A percentile compares a stretch with the other conserved stretches of the same genome.
Evolutionary conservation across 768 basidiomycete genomes (phyloP).

Genomic region (Cystofilobasidium capitatum): DNA sequence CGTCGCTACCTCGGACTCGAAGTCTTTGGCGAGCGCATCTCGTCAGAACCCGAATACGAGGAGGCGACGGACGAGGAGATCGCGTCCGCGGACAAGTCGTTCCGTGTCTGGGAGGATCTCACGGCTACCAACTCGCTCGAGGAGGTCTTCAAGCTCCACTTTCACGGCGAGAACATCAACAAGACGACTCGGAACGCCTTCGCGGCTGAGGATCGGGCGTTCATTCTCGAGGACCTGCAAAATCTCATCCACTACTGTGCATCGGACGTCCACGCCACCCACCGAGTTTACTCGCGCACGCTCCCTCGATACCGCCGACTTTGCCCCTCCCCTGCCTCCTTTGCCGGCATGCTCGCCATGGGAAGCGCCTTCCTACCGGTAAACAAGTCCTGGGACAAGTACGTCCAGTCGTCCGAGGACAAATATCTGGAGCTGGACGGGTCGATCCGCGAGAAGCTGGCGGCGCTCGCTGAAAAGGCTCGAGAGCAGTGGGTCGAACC

Average conservation of each 20-base stretch:
- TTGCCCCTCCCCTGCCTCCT: conserved; percentile 87
- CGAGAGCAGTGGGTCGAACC: conserved; percentile 38
- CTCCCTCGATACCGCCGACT: conserved; percentile 69
- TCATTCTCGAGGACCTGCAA: conserved; percentile 55
- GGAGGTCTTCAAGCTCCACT: conserved; percentile 85
- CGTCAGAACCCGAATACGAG: background rate
- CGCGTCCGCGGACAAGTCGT: conserved; percentile 38
- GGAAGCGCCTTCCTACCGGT: conserved; percentile 83
- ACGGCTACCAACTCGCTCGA: conserved; percentile 84
- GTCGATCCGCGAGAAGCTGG: conserved; percentile 53
- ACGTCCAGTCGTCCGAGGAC: conserved; percentile 65
- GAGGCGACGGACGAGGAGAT: background rate
- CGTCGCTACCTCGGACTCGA: conserved; percentile 8
- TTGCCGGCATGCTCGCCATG: conserved; percentile 84
- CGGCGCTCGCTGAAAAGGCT: conserved; percentile 57
- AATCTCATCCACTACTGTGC: conserved; percentile 79
- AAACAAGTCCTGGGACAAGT: conserved; percentile 77
- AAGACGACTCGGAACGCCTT: conserved; percentile 71
- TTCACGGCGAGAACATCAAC: conserved; percentile 58
- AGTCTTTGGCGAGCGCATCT: conserved; percentile 4
- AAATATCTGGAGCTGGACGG: conserved; percentile 62
- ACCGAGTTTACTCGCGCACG: conserved; percentile 63
- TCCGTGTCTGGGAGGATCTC: conserved; percentile 80
- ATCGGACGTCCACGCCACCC: conserved; percentile 72
- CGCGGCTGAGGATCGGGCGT: conserved; percentile 56